phyloP scores from a whole-genome alignment of 2,329 filamentous ascomycete genomes.

The Falciphora oryzae region DNA sequence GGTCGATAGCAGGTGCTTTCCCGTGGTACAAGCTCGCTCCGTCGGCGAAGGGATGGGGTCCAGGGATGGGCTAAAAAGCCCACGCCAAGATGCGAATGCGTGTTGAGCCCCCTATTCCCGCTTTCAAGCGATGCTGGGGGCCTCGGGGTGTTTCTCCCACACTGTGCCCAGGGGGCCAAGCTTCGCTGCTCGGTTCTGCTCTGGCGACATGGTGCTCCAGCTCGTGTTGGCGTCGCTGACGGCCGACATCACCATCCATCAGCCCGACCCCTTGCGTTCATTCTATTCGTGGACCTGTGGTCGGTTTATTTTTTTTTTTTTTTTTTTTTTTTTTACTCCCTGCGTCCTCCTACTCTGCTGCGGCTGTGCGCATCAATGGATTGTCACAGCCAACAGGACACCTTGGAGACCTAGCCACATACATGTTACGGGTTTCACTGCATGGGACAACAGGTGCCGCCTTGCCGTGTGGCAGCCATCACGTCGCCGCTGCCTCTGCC shows the following conservation, averaged over 20 bases:
- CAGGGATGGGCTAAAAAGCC: background rate
- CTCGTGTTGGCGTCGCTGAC: background rate
- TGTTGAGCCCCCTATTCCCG: background rate
- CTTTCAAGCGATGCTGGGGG: too few species aligned
- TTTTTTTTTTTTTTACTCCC: background rate
- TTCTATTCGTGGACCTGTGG: background rate
- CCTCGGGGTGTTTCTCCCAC: background rate
- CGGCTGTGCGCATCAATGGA: background rate
- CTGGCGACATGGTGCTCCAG: background rate
- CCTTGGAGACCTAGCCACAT: background rate
- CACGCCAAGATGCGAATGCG: background rate
- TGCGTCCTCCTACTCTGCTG: background rate
- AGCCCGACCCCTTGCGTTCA: background rate
- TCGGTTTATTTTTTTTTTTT: too few species aligned
- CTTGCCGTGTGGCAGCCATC: background rate
- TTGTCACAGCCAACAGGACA: background rate
- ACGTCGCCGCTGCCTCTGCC: background rate
- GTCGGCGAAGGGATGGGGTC: background rate
- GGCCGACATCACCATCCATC: background rate
- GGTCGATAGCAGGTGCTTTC: background rate
- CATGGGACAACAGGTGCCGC: background rate
- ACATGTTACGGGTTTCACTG: background rate
- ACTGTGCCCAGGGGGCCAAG: background rate
- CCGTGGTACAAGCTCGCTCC: background rate
- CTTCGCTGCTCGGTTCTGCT: too few species aligned